These are phyloP conservation scores for Phialemonium atrogriseum DNA, from an alignment of 2,329 filamentous ascomycete genomes.

Conservation along the genomic window DNA sequence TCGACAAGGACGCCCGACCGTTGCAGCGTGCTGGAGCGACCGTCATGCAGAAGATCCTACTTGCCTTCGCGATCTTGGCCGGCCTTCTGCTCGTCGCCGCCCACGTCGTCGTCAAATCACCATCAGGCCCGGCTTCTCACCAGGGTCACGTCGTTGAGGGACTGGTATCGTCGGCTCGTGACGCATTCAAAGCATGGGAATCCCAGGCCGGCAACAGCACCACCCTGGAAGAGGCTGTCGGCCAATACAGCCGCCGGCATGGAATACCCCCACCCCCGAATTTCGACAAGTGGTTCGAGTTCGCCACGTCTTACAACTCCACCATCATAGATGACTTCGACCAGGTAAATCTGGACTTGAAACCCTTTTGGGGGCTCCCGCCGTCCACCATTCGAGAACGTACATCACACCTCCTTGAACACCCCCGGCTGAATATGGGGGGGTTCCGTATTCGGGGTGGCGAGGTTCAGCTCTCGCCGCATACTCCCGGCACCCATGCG, in stretches of 20 bases:
- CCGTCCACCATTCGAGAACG: conserved; percentile 53
- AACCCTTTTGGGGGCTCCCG: conserved; percentile 61
- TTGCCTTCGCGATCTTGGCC: too few relatives aligned
- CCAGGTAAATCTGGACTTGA: conserved; percentile 54
- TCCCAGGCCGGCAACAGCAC: conserved; percentile 25
- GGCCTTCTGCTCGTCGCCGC: too few relatives aligned
- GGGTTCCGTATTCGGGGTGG: conserved; percentile 24
- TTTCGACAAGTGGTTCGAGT: conserved; percentile 68
- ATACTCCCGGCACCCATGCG: conserved; percentile 22
- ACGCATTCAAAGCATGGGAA: too few relatives aligned
- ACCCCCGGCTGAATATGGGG: conserved; percentile 20
- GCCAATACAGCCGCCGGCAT: conserved; percentile 77
- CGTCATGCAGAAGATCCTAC: too few relatives aligned
- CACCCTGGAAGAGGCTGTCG: conserved; percentile 62
- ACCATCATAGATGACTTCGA: conserved; percentile 64
- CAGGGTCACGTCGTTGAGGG: too few relatives aligned
- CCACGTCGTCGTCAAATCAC: too few relatives aligned
- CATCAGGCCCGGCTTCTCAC: too few relatives aligned
- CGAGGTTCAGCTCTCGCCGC: conserved; percentile 19
- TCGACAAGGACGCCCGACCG: too few relatives aligned
- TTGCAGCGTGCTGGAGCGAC: too few relatives aligned
- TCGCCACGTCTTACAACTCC: conserved; percentile 51
- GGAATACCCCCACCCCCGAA: conserved; percentile 72
- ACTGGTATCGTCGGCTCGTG: too few relatives aligned
- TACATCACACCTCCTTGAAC: conserved; percentile 21